phyloP scores from a whole-genome alignment of 495 filamentous ascomycete species.

The Aspergillus campestris region DNA sequence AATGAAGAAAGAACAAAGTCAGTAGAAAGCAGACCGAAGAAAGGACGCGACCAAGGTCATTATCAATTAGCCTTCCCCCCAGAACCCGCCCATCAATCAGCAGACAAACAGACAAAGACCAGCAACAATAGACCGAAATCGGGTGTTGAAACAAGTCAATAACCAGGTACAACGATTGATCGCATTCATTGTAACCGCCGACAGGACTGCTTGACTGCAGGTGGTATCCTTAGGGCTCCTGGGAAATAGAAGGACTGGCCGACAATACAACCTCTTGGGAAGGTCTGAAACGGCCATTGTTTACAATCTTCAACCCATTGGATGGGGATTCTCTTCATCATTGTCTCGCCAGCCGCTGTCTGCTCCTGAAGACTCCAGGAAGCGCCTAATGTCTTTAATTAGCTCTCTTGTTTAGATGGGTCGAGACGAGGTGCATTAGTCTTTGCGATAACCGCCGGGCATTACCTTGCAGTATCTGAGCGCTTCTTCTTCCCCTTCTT shows the following conservation, averaged over 20 bases:
- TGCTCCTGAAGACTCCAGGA: not conserved
- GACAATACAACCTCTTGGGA: constrained; percentile 1
- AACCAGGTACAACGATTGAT: not conserved
- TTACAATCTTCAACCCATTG: constrained; percentile 8
- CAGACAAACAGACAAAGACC: not conserved
- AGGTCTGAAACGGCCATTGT: constrained; percentile 6
- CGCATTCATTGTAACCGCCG: not conserved
- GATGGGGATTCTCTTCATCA: not conserved
- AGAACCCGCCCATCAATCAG: not conserved
- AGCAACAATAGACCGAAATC: constrained; percentile 10
- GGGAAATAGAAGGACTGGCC: constrained; percentile 6
- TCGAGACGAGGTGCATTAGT: no score
- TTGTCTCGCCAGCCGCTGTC: constrained; percentile 8
- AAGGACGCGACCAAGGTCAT: constrained; percentile 1
- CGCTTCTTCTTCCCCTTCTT: no score
- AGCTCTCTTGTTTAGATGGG: no score
- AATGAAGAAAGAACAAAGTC: constrained; percentile 12
- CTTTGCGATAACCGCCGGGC: no score
- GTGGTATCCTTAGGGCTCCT: not conserved
- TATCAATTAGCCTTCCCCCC: constrained; percentile 5
- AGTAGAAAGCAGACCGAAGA: constrained; percentile 2
- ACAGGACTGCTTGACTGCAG: not conserved
- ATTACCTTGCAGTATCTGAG: no score
- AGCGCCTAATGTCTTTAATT: no score
- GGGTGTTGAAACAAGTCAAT: constrained; percentile 13